Evolutionary conservation across 2,329 filamentous ascomycete species (phyloP), one percentile per base, ranked within the genome.

Genomic region (Niveomyces coronatus): DNA sequence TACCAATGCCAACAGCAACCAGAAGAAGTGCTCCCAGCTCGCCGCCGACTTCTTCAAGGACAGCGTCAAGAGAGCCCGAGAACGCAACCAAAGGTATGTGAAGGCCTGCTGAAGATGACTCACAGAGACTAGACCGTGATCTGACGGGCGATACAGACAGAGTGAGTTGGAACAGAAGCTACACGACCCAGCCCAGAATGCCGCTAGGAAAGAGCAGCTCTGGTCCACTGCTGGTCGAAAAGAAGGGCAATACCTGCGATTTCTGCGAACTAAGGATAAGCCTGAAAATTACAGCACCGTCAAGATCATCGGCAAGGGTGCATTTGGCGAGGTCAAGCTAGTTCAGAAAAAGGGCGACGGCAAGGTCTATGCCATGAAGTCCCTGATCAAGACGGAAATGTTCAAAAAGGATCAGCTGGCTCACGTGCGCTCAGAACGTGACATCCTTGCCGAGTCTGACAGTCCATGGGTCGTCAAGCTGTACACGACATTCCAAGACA

Each of bases 401-500:
- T 95, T 95, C 69, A 95, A 94, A 67, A 95, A 94, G 64, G 91
- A 98, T 56, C 91, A 98, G 61, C 69, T 98, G 44, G 91, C 91
- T 14, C 91, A 98, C 64, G 91, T 98, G 44, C 87, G 93, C 47
- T 88, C 91, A 37, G 91, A 98, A 66, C 80, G 91, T 71, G 91
- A 98, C 60, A 96, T 98, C 50, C 70, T 98, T 46, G 91, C 91
- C 45, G 93, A 98, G 61, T 94, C 89, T n/a, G 91, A 98, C 71
- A 96, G 91, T 56, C 89, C 91, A 5, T 98, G 91, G 91, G 85
- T 98, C 13, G 91, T 98, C 52, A 98, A 95, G 71, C 78, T 98
- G 45, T 94, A 85, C 67, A 95, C 91, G 10, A 96, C 91, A 1
- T 98, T 98, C 70, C 91, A 98, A 63, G 91, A 98, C 58, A 74